Percentiles rank a stretch among this genome's conserved stretches.
Conservation (phyloP, 345 rosid species). For the Abelmoschus esculentus region DNA sequence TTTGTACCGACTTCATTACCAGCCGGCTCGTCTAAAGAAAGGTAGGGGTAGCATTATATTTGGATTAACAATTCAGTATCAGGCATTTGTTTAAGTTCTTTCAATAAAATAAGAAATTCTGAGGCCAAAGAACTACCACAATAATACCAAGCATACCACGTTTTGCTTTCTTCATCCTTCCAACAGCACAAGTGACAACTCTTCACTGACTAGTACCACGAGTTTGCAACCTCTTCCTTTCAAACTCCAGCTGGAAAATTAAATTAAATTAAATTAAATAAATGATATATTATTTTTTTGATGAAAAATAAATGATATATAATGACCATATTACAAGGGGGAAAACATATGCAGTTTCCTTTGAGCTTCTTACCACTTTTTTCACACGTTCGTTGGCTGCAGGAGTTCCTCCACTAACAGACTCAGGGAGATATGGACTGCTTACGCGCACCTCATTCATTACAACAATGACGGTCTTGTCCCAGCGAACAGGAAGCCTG, state of each 20-base stretch:
- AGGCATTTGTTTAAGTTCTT: background rate
- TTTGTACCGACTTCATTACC: background rate
- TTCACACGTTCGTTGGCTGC: conserved; percentile 94
- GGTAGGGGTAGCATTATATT: background rate
- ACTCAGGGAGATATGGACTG: conserved; percentile 83
- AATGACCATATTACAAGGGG: background rate
- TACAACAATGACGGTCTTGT: conserved; percentile 79
- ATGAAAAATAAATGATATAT: background rate
- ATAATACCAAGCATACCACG: conserved; percentile 11
- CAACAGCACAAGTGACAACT: background rate
- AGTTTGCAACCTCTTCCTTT: conserved; percentile 58
- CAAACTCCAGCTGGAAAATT: conserved; percentile 47
- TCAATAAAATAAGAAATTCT: background rate
- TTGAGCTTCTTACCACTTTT: conserved; percentile 72
- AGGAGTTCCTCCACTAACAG: conserved; percentile 85
- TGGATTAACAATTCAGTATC: background rate
- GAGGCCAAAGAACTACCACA: conserved; percentile 4
- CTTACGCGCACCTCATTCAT: conserved; percentile 87
- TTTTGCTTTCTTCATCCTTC: conserved; percentile 8
- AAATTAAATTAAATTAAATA: conserved; percentile 1
- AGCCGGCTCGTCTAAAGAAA: background rate
- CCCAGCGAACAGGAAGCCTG: conserved; percentile 99
- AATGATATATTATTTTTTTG: background rate
- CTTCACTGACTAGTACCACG: conserved; percentile 39
- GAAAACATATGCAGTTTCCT: background rate